Percentiles rank a stretch among this genome's conserved stretches.
These are phyloP conservation scores for Terfezia claveryi DNA, from an alignment of 495 filamentous ascomycete genomes.

Conservation along the genomic window DNA sequence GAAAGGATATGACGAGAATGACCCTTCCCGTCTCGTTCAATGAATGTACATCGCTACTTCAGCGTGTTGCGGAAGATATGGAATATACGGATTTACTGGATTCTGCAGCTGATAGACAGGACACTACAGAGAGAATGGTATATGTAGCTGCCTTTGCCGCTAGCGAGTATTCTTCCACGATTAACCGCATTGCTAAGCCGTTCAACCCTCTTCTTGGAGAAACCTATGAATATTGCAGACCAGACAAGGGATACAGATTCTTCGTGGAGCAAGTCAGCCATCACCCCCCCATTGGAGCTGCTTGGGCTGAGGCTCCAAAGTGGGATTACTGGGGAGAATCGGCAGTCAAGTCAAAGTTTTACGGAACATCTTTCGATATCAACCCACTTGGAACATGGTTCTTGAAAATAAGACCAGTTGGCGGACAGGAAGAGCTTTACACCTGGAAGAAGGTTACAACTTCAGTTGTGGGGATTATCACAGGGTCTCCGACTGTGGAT, in stretches of 20 bases:
- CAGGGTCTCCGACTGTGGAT: conserved; percentile 87
- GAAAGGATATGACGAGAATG: conserved; percentile 99
- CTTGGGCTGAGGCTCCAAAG: conserved; percentile 73
- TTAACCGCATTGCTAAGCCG: conserved; percentile 87
- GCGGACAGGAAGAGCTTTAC: conserved; percentile 71
- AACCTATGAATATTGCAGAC: conserved; percentile 87
- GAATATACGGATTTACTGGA: conserved; percentile 90
- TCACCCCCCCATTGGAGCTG: conserved; percentile 86
- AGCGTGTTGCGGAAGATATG: conserved; percentile 90
- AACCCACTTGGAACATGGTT: conserved; percentile 96
- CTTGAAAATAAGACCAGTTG: conserved; percentile 55
- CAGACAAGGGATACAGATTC: conserved; percentile 93
- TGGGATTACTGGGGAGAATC: conserved; percentile 99
- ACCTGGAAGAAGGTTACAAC: conserved; percentile 99
- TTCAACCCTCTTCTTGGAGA: conserved; percentile 94
- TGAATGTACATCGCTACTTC: conserved; percentile 89
- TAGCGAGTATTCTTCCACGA: conserved; percentile 90
- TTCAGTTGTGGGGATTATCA: conserved; percentile 95
- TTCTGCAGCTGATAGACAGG: conserved; percentile 60
- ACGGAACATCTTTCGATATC: conserved; percentile 92
- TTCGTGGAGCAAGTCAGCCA: conserved; percentile 98
- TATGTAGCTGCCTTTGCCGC: conserved; percentile 92
- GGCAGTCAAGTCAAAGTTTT: conserved; percentile 92
- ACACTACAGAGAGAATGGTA: conserved; percentile 82
- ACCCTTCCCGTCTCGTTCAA: conserved; percentile 96